Base-by-base conservation (phyloP, 768 basidiomycete genomes). In the Boletus tylopilopsis region DNA sequence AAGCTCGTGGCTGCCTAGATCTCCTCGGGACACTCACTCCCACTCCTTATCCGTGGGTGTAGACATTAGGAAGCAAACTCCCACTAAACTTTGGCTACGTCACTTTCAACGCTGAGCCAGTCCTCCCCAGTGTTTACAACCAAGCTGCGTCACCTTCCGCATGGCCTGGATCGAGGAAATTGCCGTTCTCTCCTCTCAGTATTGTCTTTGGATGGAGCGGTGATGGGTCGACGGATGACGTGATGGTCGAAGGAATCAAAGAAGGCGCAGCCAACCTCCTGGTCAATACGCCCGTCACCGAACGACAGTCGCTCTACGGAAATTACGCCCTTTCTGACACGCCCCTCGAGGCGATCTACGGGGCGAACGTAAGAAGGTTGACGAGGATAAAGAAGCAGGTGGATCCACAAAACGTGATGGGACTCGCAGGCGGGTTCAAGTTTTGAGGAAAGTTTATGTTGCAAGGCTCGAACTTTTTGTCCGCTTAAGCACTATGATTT, bases 391-490 rank as follows among this genome's bases (percentile, higher is more conserved):
- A 77, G 58, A 57, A 51, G 48, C 46, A 41, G 19, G 70, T 79
- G 45, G 85, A 87, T 62, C 84, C 84, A 0, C 43, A 66, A 9
- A 73, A 79, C 56, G 72, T 85, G 34, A 87, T 87, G 83, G 76
- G 73, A 15, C 74, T 84, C 16, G 73, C 84, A n/a, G 84, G 84
- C 6, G 85, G 84, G 7, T 85, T 76, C 63, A 85, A 82, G 64
- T 66, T 80, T 38, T 74, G 53, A 69, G 18, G n/a, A 15, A 33
- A 3, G 32, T 16, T n/a, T 33, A 15, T 32, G 8, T 4, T 19
- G n/a, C 15, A 15, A 18, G 33, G n/a, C 45, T 39, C 44, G 37
- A 46, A 56, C 49, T n/a, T n/a, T n/a, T 53, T 59, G 23, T 45
- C 7, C 36, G 15, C 34, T 47, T 53, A 6, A 36, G 39, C 25